These are phyloP conservation scores for Quercus engelmannii DNA, from an alignment of 306 rosid genomes.

Conservation along the genomic window DNA sequence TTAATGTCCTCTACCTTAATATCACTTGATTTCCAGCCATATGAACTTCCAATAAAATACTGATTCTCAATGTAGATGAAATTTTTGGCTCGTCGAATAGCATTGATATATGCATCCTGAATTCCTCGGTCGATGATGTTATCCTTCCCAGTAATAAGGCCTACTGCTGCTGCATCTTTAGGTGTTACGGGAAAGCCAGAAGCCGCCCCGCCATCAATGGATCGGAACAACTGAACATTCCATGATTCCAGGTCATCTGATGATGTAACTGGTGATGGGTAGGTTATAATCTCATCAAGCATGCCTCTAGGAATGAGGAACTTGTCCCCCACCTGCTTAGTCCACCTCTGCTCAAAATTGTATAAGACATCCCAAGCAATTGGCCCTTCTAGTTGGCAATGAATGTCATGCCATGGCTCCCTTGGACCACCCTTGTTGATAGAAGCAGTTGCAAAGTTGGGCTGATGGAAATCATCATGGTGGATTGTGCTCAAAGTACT, in stretches of 20 bases:
- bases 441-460: slow-evolving; percentile 66
- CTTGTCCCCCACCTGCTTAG: slow-evolving; percentile 47
- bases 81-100: slow-evolving; percentile 70
- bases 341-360: slow-evolving; percentile 88
- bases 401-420: slow-evolving; percentile 98
- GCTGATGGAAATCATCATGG: slow-evolving; percentile 70
- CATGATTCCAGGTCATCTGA: slow-evolving; percentile 39
- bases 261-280: slow-evolving; percentile 9
- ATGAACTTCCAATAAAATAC: slow-evolving; percentile 85
- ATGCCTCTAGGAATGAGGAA: slow-evolving; percentile 29
- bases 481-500: slow-evolving; percentile 48
- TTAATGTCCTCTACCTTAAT: slow-evolving; percentile 58
- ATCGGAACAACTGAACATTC: slow-evolving; percentile 82
- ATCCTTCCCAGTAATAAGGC: slow-evolving; percentile 80
- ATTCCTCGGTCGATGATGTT: slow-evolving; percentile 64
- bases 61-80: slow-evolving; percentile 92
- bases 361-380: slow-evolving; percentile 77
- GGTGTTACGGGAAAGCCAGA: slow-evolving; percentile 60
- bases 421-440: slow-evolving; percentile 84
- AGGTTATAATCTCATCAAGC: slow-evolving; percentile 27
- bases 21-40: slow-evolving; percentile 57
- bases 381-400: slow-evolving; percentile 72
- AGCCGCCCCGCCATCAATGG: slow-evolving; percentile 79
- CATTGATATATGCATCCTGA: slow-evolving; percentile 80
- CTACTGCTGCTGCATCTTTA: slow-evolving; percentile 28